Evolutionary conservation across 805 yeast genomes (phyloP).

Genomic region (Kodamaea jinghongensis): DNA sequence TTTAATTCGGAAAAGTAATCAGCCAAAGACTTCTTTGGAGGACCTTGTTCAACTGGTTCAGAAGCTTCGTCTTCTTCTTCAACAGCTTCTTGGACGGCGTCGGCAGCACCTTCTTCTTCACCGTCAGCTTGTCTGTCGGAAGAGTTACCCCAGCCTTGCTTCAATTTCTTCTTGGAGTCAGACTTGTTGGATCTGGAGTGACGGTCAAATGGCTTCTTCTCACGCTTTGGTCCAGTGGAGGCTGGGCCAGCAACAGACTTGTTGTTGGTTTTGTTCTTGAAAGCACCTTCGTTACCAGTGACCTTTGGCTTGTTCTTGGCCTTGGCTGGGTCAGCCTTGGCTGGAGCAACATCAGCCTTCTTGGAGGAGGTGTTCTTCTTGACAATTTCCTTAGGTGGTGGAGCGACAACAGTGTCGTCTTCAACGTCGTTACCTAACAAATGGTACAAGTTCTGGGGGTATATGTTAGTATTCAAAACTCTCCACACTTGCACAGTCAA

Average conservation of each 20-base stretch:
- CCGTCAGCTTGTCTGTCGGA: conserved; percentile 62
- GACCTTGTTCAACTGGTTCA: conserved; percentile 41
- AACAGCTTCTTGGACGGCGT: conserved; percentile 42
- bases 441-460: conserved; percentile 77
- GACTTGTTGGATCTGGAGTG: conserved; percentile 79
- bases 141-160: conserved; percentile 88
- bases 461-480: too few relatives aligned
- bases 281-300: conserved; percentile 87
- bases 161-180: conserved; percentile 81
- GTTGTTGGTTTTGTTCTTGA: conserved; percentile 63
- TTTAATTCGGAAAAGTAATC: conserved; percentile 78
- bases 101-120: conserved; percentile 48
- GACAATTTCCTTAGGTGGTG: conserved; percentile 71
- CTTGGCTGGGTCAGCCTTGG: conserved; percentile 75
- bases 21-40: conserved; percentile 65
- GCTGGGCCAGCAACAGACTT: conserved; percentile 59
- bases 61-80: conserved; percentile 42
- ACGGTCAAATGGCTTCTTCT: conserved; percentile 72
- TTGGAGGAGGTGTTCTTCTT: conserved; percentile 81
- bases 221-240: conserved; percentile 50
- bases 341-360: conserved; percentile 80
- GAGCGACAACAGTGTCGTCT: conserved; percentile 60
- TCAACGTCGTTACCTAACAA: conserved; percentile 88
- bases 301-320: conserved; percentile 69
- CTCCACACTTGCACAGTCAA: background rate